Base-by-base conservation (phyloP, 495 filamentous ascomycete genomes). In the Podospora bellae-mahoneyi region DNA sequence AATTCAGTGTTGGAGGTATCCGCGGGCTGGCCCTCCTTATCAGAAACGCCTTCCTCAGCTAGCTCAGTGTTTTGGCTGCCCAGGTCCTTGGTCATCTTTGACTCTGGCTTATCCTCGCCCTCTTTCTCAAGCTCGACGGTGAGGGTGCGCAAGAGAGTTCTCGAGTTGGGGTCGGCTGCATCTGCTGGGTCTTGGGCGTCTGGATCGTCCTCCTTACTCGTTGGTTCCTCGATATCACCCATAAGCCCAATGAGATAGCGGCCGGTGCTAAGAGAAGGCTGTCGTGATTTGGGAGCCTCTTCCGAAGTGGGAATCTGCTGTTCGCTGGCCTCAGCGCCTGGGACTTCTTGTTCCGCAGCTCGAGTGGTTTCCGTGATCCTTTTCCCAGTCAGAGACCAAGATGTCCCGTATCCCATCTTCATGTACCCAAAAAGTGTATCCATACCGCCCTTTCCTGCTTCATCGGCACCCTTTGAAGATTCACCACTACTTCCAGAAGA, bases 201-300 rank as follows among this genome's bases (percentile, higher is more conserved):
- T 48, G 68, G 55, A 20, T 67, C 64, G 28, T 78, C 69, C 53
- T 66, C 26, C 15, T 76, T 69, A n/a, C 64, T 65, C 32, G 68
- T 71, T 9, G 76, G 69, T 19, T 83, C 82, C 20, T 86, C 84
- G 59, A 90, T 75, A 56, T 88, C 83, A 16, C 90, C 89, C 65
- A 84, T 83, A 4, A 93, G 80, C 2, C 92, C 92, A 66, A 96
- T 85, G 13, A 94, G 78, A 72, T 89, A 96, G 65, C 85, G 85
- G 5, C 90, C 91, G 18, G 68, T 60, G 30, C 44, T 23, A 13
- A 48, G 18, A 19, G 69, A 59, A 19, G 39, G 58, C 18, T 32
- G 72, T 59, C 62, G 74, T 68, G 13, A 66, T 61, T 23, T 68
- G 59, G 34, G 66, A 6, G 28, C 59, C 7, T 66, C 62, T 1